Base-by-base conservation (phyloP, 768 basidiomycete species). In the Xerocomellus chrysenteron region DNA sequence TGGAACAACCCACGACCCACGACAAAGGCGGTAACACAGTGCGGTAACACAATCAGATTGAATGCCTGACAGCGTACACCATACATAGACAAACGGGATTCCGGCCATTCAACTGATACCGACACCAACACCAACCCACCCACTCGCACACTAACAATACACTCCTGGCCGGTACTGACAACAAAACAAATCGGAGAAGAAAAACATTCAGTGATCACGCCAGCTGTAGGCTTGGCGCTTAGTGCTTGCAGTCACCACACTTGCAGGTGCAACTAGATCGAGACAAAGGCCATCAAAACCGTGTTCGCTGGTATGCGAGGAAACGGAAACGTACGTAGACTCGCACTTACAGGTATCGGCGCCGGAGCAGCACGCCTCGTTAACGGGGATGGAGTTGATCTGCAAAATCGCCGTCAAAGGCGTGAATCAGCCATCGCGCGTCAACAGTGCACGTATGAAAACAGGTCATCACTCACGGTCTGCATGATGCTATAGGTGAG, bases 161-260 rank as follows among this genome's bases (percentile, higher is more conserved):
- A 35, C 35, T 36, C 8, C 1, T 19, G 40, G 12, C 44, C 4
- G 44, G 44, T n/a, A 21, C 19, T 14, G 19, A 33, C 28, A 26
- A 24, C 6, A 17, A 2, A 5, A 36, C 14, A 16, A 16, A 16
- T 14, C 1, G 2, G 32, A 2, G 7, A 8, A 17, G 0, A 13
- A 8, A 35, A 45, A 3, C 2, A 16, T 35, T 21, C 24, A 19
- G 6, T 32, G 35, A 36, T 36, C 7, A 16, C 35, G 14, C 35
- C 35, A 36, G 35, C 14, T 36, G 35, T 36, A 36, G 14, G 35
- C 35, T 16, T 7, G 35, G 14, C 35, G 14, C 52, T 55, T 33
- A 63, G 46, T 60, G 58, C 58, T 60, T 63, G 65, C 64, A 66
- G 46, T 57, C 60, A 39, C 58, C 26, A 24, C 64, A 66, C 28